Conservation (phyloP, 2,329 filamentous ascomycete species). For the Periconia sp. region DNA sequence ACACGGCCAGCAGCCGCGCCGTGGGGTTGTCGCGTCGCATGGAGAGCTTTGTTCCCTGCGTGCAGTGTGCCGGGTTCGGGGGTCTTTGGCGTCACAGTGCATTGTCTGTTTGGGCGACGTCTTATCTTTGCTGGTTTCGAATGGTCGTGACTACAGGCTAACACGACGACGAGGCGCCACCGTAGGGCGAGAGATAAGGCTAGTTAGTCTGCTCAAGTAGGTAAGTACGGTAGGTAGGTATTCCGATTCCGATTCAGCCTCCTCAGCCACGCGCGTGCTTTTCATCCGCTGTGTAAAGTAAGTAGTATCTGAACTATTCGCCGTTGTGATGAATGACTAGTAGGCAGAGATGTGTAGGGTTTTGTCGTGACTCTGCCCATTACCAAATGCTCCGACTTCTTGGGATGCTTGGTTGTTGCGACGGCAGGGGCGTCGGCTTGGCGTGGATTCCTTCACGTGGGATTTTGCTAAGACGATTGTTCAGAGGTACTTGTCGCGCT, state of each 20-base stretch:
- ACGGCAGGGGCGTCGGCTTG: slow-evolving; percentile 25
- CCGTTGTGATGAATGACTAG: no score
- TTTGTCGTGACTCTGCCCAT: background rate
- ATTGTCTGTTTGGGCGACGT: slow-evolving; percentile 27
- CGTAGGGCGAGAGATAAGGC: slow-evolving; percentile 1
- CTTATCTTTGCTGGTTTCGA: slow-evolving; percentile 8
- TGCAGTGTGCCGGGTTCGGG: slow-evolving; percentile 24
- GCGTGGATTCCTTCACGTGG: slow-evolving; percentile 20
- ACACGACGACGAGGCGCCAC: background rate
- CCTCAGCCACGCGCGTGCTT: slow-evolving; percentile 17
- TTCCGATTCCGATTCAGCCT: background rate
- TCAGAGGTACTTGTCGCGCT: slow-evolving; percentile 13
- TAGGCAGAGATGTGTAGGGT: no score
- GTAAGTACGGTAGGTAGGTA: no score
- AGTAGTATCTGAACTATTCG: no score
- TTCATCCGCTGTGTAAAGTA: no score
- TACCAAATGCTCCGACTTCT: background rate
- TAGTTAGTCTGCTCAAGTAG: no score
- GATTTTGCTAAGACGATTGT: slow-evolving; percentile 20
- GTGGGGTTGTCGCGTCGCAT: slow-evolving; percentile 40
- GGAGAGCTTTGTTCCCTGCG: slow-evolving; percentile 35
- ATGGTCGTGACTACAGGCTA: background rate
- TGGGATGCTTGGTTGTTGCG: background rate
- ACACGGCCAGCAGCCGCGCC: slow-evolving; percentile 36
- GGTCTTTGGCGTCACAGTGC: slow-evolving; percentile 30